phyloP scores from a whole-genome alignment of 2,329 filamentous ascomycete species.

The Fusarium oxysporum region DNA sequence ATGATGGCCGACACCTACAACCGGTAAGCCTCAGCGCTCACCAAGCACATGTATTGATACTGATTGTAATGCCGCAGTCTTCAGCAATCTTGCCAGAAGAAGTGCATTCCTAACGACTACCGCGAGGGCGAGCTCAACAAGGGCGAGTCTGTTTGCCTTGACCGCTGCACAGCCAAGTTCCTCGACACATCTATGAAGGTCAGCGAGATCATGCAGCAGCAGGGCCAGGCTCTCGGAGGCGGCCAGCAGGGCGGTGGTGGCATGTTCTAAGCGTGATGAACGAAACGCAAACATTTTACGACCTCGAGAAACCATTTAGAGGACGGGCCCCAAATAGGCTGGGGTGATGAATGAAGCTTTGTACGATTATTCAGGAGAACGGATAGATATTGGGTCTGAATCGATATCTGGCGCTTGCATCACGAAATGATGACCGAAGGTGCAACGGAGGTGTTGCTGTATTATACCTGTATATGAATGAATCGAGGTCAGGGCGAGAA shows the following conservation, averaged over 20 bases:
- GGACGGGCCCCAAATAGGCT: neutral
- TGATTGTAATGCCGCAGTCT: slow-evolving; percentile 65
- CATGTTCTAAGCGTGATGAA: slow-evolving; percentile 43
- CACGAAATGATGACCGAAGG: slow-evolving; percentile 26
- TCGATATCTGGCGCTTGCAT: slow-evolving; percentile 33
- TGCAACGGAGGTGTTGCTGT: slow-evolving; percentile 36
- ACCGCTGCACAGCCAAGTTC: slow-evolving; percentile 97
- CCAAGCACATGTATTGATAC: neutral
- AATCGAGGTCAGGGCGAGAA: slow-evolving; percentile 36
- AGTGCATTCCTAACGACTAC: slow-evolving; percentile 94
- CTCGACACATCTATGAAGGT: slow-evolving; percentile 99
- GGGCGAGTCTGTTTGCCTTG: slow-evolving; percentile 97
- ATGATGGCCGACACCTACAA: slow-evolving; percentile 98
- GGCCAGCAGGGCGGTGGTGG: slow-evolving; percentile 49
- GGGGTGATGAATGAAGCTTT: slow-evolving; percentile 5
- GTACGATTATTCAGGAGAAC: slow-evolving; percentile 35
- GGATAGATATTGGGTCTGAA: slow-evolving; percentile 34
- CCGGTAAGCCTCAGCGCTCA: slow-evolving; percentile 69
- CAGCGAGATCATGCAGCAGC: slow-evolving; percentile 93
- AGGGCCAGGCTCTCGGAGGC: slow-evolving; percentile 76
- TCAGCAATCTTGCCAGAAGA: slow-evolving; percentile 88
- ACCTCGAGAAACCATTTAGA: slow-evolving; percentile 1
- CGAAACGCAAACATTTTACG: neutral
- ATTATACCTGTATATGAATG: slow-evolving; percentile 44
- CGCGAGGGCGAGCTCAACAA: slow-evolving; percentile 98